Base-by-base conservation (phyloP, 352 stramenopile genomes). In the Pythium dissotocum region DNA sequence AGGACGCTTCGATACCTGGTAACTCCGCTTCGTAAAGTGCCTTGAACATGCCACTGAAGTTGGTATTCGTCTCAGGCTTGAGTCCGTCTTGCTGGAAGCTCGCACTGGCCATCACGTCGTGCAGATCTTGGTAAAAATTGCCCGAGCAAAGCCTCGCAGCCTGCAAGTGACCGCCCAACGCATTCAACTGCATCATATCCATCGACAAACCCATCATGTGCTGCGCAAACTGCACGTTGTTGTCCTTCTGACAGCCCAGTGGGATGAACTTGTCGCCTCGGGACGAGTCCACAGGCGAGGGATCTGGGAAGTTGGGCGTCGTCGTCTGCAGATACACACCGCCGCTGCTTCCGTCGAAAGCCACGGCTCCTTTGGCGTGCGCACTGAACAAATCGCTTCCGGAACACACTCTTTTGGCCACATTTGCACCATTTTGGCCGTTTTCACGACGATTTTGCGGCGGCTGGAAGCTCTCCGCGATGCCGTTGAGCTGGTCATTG, bases 181-280 rank as follows among this genome's bases (percentile, higher is more conserved):
- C n/a, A 5, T 72, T 44, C 35, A 94, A 33, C n/a, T 76, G 63
- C 1, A 4, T 30, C 46, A 80, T 82, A 7, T 64, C 77, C 12
- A 93, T 52, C 28, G 86, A 94, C 54, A 92, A 69, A 6, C 78
- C 86, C 46, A 89, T 62, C 59, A 90, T 66, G 67, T 94, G 86
- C 67, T 94, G 86, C 35, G 82, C 77, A 58, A 88, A 94, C 33
- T 87, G 73, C 58, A 94, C 72, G 55, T 94, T 94, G 71, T 94
- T 90, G 66, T 91, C 80, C 3, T 63, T 32, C 51, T 94, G 86
- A 42, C 86, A 94, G 4, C 86, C 86, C 40, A 94, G 75, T 33
- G 63, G 77, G 40, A 91, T 79, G 36, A 93, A 93, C n/a, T 75
- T 63, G 32, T 67, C 67, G 6, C 42, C 36, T 46, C 40, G 12